phyloP scores from a whole-genome alignment of 441 rosid genomes.

The Adansonia madagascariensis region DNA sequence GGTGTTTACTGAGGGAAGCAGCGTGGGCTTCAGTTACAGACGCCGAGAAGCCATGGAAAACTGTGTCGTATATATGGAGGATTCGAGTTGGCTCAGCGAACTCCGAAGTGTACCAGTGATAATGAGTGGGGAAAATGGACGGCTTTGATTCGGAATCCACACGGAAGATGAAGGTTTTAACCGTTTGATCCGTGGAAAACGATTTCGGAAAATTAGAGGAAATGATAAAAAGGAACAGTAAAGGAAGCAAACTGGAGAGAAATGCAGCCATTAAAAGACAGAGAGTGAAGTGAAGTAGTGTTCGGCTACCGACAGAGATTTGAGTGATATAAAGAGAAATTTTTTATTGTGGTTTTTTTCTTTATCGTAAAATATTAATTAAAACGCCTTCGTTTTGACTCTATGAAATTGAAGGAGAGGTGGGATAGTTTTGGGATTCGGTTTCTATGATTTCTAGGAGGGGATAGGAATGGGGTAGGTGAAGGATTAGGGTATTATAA shows the following conservation, averaged over 20 bases:
- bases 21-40: constrained; percentile 46
- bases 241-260: constrained; percentile 27
- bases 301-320: not conserved
- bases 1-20: constrained; percentile 50
- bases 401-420: not conserved
- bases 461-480: not conserved
- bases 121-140: constrained; percentile 75
- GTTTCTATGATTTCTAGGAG: constrained; percentile 2
- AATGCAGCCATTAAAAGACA: constrained; percentile 33
- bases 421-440: not conserved
- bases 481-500: not conserved
- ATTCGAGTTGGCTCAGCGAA: constrained; percentile 60
- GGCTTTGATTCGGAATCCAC: constrained; percentile 73
- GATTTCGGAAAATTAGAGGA: constrained; percentile 26
- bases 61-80: constrained; percentile 80
- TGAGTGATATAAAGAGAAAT: constrained; percentile 9
- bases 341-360: not conserved
- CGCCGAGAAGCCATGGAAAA: constrained; percentile 93
- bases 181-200: constrained; percentile 27
- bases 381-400: not conserved
- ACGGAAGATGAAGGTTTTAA: constrained; percentile 68
- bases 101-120: constrained; percentile 83
- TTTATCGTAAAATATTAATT: not conserved
- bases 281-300: constrained; percentile 38
- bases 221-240: constrained; percentile 29